Evolutionary conservation across 305 asterid species (phyloP).

Genomic region (Fraxinus greggii): DNA sequence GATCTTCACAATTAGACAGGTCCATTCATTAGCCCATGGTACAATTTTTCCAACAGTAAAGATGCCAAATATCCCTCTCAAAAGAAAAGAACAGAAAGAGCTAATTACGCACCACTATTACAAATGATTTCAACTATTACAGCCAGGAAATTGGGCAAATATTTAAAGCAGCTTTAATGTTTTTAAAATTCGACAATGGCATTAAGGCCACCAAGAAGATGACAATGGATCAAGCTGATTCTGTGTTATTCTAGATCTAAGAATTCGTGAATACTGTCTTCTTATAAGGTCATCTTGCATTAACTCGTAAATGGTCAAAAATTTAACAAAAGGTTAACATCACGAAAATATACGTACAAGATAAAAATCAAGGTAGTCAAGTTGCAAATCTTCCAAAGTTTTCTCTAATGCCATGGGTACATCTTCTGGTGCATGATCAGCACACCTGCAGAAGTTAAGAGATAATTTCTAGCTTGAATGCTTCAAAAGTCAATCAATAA

Average conservation of each 20-base stretch:
- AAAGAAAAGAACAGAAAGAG: background rate
- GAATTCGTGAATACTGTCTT: background rate
- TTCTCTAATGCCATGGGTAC: conserved; percentile 36
- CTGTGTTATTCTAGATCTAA: background rate
- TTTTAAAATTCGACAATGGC: background rate
- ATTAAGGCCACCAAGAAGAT: background rate
- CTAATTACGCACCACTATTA: background rate
- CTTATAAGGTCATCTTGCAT: background rate
- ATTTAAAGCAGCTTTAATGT: background rate
- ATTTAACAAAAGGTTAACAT: background rate
- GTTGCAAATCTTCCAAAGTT: conserved; percentile 42
- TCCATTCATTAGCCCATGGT: background rate
- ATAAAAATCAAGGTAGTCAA: conserved; percentile 43
- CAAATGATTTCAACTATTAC: background rate
- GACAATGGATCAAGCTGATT: background rate
- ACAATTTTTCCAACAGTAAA: background rate
- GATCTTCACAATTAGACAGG: conserved; percentile 39
- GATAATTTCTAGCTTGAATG: background rate
- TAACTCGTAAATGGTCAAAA: background rate
- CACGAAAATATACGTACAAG: conserved; percentile 27
- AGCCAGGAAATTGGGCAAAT: background rate
- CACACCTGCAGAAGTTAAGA: conserved; percentile 38
- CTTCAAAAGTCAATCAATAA: background rate
- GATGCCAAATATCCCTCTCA: background rate
- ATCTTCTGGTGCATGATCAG: conserved; percentile 46